These are phyloP conservation scores for Boletellus emodensis DNA, from an alignment of 768 basidiomycete species.

Conservation along the genomic window DNA sequence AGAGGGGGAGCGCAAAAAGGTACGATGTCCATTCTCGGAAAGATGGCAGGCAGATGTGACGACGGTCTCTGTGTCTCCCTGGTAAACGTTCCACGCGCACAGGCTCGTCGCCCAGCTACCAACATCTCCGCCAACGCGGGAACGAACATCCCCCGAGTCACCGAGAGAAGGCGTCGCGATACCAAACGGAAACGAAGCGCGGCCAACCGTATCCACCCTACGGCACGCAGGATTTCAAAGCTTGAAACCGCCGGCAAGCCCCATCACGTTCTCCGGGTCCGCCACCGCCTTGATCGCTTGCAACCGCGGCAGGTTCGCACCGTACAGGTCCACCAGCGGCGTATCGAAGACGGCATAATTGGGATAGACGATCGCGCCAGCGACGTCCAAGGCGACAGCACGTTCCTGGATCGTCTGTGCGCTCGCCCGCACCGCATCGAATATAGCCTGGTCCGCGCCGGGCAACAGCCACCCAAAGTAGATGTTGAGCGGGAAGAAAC, in stretches of 20 bases:
- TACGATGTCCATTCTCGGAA: too few species aligned
- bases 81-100: too few species aligned
- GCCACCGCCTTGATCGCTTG: constrained; percentile 39
- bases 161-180: too few species aligned
- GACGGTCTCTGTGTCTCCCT: too few species aligned
- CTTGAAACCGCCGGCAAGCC: constrained; percentile 58
- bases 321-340: constrained; percentile 46
- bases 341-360: constrained; percentile 58
- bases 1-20: too few species aligned
- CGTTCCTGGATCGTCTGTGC: constrained; percentile 35
- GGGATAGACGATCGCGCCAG: constrained; percentile 40
- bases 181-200: too few species aligned
- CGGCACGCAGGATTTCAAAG: background rate
- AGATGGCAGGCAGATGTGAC: too few species aligned
- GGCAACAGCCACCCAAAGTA: constrained; percentile 28
- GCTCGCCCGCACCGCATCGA: constrained; percentile 36
- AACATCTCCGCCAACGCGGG: too few species aligned
- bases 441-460: constrained; percentile 15
- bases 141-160: too few species aligned
- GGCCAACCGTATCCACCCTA: too few species aligned
- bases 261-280: constrained; percentile 59
- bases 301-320: constrained; percentile 36
- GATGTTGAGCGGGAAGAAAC: constrained; percentile 42
- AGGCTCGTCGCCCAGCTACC: too few species aligned
- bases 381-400: constrained; percentile 36